Evolutionary conservation across 805 yeast genomes (phyloP), one percentile per base, ranked within the genome.

Genomic region (Cephaloascus fragrans): DNA sequence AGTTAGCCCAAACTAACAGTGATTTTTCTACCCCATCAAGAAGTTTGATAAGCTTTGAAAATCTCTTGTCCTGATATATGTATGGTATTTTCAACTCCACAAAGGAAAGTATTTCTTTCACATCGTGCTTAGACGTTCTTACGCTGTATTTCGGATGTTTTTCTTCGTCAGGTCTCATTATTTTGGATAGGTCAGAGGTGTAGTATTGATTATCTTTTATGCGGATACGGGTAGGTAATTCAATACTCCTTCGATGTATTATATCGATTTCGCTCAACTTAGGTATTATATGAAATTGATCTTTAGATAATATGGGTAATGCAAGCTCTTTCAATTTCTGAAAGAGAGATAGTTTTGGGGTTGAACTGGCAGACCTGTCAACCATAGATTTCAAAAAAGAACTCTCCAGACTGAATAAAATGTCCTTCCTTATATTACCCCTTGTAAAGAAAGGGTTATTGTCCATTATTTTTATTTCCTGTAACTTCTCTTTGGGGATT

Each of bases 371-470:
- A 3, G 59, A 53, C 18, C 53, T 45, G 14, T 53, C 53, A 58
- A 69, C 62, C 64, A 71, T 65, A 39, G 62, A 59, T 15, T 47
- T 56, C 41, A 69, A 67, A 3, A 62, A 59, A 5, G 59, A 47
- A 2, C 39, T 40, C 12, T 44, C 48, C 3, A 43, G 34, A 29
- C 44, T 48, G 6, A 44, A 45, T n/a, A 39, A 40, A 1, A 9
- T 14, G 18, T 15, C 26, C 26, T 29, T 10, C 15, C 10, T 3
- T 17, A n/a, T 12, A 16, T 46, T 34, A 16, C 50, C 48, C 26
- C 38, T 29, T 17, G 49, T 45, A 34, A 43, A 44, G 18, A 46
- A 37, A 6, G 50, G 54, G 19, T 43, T 46, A 19, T 37, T 29
- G 8, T 39, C n/a, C 18, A 26, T 18, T 26, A 41, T 40, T 1